Evolutionary conservation across 495 filamentous ascomycete species (phyloP), one percentile per base, ranked within the genome.

Genomic region (Cairneyella variabilis): DNA sequence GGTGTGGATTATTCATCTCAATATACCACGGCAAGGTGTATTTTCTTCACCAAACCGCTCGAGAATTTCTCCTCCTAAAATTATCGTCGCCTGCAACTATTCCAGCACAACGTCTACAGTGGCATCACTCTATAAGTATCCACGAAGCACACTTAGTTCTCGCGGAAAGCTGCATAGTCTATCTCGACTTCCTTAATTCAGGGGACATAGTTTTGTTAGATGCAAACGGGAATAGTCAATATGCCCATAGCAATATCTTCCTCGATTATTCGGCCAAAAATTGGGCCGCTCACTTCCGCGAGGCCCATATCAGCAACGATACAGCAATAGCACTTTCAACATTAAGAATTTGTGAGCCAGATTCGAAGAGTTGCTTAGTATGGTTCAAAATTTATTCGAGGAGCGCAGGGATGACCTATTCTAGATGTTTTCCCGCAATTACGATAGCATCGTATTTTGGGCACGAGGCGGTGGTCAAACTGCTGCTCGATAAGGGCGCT

Each of bases 251-350:
- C 6, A 25, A 56, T 16, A 26, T 25, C 47, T 69, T 71, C 36
- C 43, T 71, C 3, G 50, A 64, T 25, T 73, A 73, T 50, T 58
- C 69, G 4, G 61, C 66, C 17, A 61, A 21, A 41, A 20, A 62
- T 49, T 73, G 70, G 70, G 43, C n/a, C 23, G 11, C 12, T 34
- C 70, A 73, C 43, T 59, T 66, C 11, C 55, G 52, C 20, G 51
- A 37, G 34, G 37, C 11, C 32, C 1, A 27, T 32, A 55, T 11
- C 10, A 28, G 37, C 22, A 27, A 27, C 5, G 48, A 53, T 38
- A 17, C 14, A 8, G 27, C 1, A 27, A 17, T 11, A 41, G 30
- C n/a, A 45, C 40, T n/a, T 37, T 39, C 32, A 36, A 18, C 36
- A n/a, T 25, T 46, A 25, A 34, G 42, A 22, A 16, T 54, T 36